phyloP scores from a whole-genome alignment of 2,329 filamentous ascomycete genomes.

The Cordyceps pruinosa region DNA sequence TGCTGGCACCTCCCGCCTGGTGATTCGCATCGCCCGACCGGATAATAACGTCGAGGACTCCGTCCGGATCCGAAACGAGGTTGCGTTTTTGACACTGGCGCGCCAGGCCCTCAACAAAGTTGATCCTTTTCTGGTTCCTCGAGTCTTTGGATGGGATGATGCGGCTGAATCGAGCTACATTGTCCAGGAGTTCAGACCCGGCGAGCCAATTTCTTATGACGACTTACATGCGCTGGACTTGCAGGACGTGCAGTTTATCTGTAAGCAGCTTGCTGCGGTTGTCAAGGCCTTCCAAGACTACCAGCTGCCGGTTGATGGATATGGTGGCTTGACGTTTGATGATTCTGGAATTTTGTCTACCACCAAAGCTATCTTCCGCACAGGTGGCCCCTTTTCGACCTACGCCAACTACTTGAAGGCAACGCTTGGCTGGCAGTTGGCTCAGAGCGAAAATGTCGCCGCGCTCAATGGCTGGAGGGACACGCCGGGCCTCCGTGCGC shows the following conservation, averaged over 20 bases:
- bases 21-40: neutral
- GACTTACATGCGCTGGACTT: neutral
- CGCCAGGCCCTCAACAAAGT: neutral
- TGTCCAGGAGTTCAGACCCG: conserved; percentile 6
- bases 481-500: neutral
- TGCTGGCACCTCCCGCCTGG: conserved; percentile 1
- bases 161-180: neutral
- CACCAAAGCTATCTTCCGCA: conserved; percentile 1
- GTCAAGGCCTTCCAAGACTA: conserved; percentile 1
- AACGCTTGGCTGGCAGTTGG: conserved; percentile 5
- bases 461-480: conserved; percentile 2
- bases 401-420: conserved; percentile 7
- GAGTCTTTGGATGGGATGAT: conserved; percentile 5
- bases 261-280: conserved; percentile 3
- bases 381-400: conserved; percentile 1
- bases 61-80: conserved; percentile 7
- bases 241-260: neutral
- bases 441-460: neutral
- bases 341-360: neutral
- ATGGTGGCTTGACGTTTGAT: conserved; percentile 9
- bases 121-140: neutral
- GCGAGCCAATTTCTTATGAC: neutral
- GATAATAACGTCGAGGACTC: conserved; percentile 11
- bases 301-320: neutral
- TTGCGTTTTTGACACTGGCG: neutral